Percentiles rank a stretch among this genome's conserved stretches.
These are phyloP conservation scores for Aspergillus persii DNA, from an alignment of 2,329 filamentous ascomycete genomes.

Conservation along the genomic window DNA sequence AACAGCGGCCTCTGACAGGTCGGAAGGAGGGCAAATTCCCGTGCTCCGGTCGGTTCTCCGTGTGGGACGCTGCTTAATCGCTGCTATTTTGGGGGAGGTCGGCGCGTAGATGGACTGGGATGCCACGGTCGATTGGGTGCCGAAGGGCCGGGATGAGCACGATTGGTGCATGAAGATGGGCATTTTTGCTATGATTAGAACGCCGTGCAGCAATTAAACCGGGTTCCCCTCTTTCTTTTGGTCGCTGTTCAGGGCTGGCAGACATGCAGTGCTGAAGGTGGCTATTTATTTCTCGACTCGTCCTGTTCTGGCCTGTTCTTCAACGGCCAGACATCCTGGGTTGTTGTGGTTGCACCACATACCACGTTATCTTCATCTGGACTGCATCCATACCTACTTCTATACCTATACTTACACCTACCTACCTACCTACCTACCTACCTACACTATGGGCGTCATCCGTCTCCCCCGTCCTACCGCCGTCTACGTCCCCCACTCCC, in stretches of 20 bases:
- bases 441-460: slow-evolving; percentile 33
- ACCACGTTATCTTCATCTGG: neutral
- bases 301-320: neutral
- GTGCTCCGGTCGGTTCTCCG: neutral
- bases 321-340: neutral
- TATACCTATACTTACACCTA: neutral
- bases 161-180: neutral
- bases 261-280: neutral
- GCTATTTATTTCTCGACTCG: neutral
- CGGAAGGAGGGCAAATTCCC: neutral
- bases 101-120: slow-evolving; percentile 18
- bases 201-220: neutral
- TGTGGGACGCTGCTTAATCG: neutral
- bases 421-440: no score
- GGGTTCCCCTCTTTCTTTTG: slow-evolving; percentile 10
- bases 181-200: slow-evolving; percentile 19
- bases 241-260: no score
- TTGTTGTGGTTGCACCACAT: neutral
- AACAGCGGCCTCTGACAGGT: neutral
- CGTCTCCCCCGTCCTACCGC: slow-evolving; percentile 35
- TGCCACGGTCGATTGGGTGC: slow-evolving; percentile 12
- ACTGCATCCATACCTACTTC: neutral
- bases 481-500: slow-evolving; percentile 36
- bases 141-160: slow-evolving; percentile 1
- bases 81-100: slow-evolving; percentile 7